Evolutionary conservation across 1,284 basidiomycete species (phyloP), one percentile per base, ranked within the genome.

Genomic region (Leccinum subspadiceum): DNA sequence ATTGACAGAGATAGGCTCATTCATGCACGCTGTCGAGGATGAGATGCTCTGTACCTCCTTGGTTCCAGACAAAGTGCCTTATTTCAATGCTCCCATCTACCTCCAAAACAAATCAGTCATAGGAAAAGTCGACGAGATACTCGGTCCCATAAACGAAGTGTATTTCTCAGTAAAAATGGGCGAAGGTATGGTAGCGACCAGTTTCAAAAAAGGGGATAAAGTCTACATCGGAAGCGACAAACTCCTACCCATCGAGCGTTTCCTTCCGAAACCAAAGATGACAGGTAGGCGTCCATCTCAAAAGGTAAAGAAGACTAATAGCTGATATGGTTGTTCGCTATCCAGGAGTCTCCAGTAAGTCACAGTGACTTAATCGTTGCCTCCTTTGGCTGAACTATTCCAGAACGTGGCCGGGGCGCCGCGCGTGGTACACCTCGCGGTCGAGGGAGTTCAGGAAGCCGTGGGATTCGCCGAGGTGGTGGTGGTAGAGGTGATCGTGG

Each of bases 51-150:
- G 97, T 77, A 81, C 89, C 9, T 94, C 94, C 10, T 79, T 87
- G 39, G 85, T 94, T 73, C 79, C 88, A 2, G 88, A 94, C 76
- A 96, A 93, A 80, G 93, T 99, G 13, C 97, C 97, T 0, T 97
- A 97, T 79, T 99, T 99, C 83, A 99, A 99, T 76, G 96, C 97
- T 0, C 96, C 97, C 57, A 97, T 99, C 74, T 99, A 98, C 77
- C 85, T 99, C 56, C 89, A 94, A 81, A 99, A 99, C 79, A 99
- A 98, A 79, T 94, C 95, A 8, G 85, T 86, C 63, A 94, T 98
- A 65, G 95, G 95, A 65, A 96, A 96, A 76, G 92, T 98, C 41
- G 95, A 98, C 76, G 95, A 98, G 76, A 97, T 98, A 65, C 83
- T 98, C 15, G 95, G 95, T 0, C 97, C 97, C 9, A 96, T 99